Evolutionary conservation across 192 early-diverging fungal genomes (phyloP).

Genomic region (Coemansia sp.): DNA sequence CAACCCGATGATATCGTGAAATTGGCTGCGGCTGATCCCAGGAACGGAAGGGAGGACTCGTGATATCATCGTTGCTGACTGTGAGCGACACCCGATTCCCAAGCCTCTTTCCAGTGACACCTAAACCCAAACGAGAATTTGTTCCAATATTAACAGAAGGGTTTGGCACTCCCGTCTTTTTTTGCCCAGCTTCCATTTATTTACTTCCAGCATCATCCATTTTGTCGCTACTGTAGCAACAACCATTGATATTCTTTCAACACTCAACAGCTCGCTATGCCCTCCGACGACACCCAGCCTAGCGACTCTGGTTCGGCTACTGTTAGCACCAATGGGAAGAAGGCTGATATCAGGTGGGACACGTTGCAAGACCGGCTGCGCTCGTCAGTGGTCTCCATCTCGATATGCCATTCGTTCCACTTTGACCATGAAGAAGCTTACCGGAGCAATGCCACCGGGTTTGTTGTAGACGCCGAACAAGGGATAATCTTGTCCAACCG

Average conservation of each 20-base stretch:
- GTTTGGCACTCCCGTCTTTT: neutral
- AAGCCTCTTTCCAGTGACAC: neutral
- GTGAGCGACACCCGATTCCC: neutral
- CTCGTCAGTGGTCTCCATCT: conserved; percentile 14
- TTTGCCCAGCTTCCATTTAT: neutral
- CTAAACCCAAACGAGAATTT: neutral
- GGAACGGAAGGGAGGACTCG: neutral
- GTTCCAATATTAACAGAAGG: too few species aligned
- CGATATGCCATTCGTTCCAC: neutral
- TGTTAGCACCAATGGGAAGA: neutral
- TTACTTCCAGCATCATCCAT: neutral
- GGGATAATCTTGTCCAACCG: conserved; percentile 75
- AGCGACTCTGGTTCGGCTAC: neutral
- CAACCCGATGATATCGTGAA: neutral
- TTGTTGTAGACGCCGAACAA: conserved; percentile 67
- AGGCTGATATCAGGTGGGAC: conserved; percentile 14
- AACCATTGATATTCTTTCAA: neutral
- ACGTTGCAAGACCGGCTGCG: conserved; percentile 24
- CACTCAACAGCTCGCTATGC: neutral
- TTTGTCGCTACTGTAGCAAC: neutral
- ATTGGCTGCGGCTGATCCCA: conserved; percentile 1
- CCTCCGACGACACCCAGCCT: neutral
- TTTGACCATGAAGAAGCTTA: conserved; percentile 5
- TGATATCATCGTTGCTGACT: neutral
- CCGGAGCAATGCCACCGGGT: conserved; percentile 59